Conservation (phyloP, 306 rosid genomes). For the Rosa persica region DNA sequence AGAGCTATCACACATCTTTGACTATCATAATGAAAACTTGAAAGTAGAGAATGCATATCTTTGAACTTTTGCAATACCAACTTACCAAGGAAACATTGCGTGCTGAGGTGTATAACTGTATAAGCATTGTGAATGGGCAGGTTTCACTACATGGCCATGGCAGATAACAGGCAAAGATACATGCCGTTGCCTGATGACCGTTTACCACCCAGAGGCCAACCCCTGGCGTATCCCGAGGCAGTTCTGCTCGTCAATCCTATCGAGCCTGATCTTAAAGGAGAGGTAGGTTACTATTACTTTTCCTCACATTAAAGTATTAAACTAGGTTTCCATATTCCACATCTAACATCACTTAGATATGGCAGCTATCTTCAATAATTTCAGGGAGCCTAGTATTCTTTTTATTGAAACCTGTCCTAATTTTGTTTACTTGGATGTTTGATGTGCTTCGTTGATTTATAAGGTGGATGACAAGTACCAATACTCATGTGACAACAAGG, state of each 20-base stretch:
- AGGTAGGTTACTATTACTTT: conserved; percentile 16
- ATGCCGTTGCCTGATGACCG: conserved; percentile 53
- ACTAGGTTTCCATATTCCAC: too few relatives aligned
- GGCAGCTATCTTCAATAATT: background rate
- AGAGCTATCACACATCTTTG: background rate
- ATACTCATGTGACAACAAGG: conserved; percentile 45
- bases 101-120: background rate
- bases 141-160: conserved; percentile 46
- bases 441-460: background rate
- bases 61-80: background rate
- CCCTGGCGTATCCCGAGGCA: conserved; percentile 50
- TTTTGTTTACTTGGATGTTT: background rate
- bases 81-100: background rate
- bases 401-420: background rate
- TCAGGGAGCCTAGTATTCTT: background rate
- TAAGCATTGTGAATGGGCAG: conserved; percentile 18
- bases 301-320: too few relatives aligned
- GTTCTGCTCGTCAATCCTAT: conserved; percentile 40
- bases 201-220: conserved; percentile 40
- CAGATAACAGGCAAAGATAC: conserved; percentile 38
- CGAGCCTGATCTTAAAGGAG: conserved; percentile 44
- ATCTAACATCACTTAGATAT: background rate
- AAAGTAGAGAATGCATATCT: background rate
- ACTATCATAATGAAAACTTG: background rate
- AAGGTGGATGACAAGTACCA: conserved; percentile 55